A percentile compares a stretch with the other conserved stretches of the same genome.
Evolutionary conservation across 768 basidiomycete species (phyloP).

Genomic region (Fomitopsis serialis): DNA sequence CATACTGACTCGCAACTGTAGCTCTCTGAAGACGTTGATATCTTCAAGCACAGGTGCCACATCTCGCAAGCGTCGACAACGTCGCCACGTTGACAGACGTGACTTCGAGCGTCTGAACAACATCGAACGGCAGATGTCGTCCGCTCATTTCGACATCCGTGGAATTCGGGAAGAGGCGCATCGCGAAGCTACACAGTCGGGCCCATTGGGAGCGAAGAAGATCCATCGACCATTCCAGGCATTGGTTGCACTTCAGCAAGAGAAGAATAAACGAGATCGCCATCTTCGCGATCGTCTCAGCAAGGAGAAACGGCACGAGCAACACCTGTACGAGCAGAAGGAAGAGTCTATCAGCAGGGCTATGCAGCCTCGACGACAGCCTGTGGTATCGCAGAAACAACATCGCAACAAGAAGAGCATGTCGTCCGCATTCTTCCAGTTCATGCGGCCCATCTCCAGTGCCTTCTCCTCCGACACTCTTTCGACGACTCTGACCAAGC

Average conservation of each 20-base stretch:
- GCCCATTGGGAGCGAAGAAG: slow-evolving; percentile 38
- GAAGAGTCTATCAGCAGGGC: slow-evolving; percentile 73
- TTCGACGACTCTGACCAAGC: slow-evolving; percentile 37
- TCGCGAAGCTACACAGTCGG: slow-evolving; percentile 50
- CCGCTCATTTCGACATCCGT: slow-evolving; percentile 63
- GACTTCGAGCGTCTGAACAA: slow-evolving; percentile 74
- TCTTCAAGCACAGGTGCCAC: slow-evolving; percentile 42
- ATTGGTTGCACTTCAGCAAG: slow-evolving; percentile 60
- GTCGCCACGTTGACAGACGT: slow-evolving; percentile 54
- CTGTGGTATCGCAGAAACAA: slow-evolving; percentile 53
- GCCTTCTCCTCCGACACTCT: slow-evolving; percentile 69
- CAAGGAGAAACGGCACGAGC: slow-evolving; percentile 74
- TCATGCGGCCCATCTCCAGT: slow-evolving; percentile 87
- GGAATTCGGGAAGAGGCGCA: slow-evolving; percentile 72
- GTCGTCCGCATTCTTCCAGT: slow-evolving; percentile 72
- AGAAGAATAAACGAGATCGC: slow-evolving; percentile 79
- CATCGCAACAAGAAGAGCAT: slow-evolving; percentile 88
- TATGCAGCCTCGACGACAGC: slow-evolving; percentile 54
- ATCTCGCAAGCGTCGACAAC: slow-evolving; percentile 38
- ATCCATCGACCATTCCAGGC: slow-evolving; percentile 60
- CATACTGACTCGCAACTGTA: slow-evolving; percentile 20
- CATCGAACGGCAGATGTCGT: slow-evolving; percentile 64
- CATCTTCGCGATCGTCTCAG: slow-evolving; percentile 61
- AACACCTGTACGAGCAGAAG: slow-evolving; percentile 62
- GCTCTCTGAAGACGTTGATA: slow-evolving; percentile 65